Conservation (phyloP, 345 rosid genomes). For the Isatis tinctoria region DNA sequence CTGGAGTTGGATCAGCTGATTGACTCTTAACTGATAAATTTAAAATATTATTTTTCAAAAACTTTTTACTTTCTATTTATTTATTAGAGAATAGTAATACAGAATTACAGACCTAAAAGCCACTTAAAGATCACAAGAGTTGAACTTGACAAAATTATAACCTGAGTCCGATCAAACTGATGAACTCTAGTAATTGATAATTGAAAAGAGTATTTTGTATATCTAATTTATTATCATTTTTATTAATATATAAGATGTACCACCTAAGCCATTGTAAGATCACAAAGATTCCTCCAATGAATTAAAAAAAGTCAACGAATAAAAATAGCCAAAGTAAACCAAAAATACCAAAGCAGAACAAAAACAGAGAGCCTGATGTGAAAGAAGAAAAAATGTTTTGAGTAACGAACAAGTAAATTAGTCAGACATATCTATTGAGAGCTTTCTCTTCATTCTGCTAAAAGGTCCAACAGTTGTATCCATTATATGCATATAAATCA, state of each 20-base stretch:
- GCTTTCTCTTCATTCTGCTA: conserved; percentile 86
- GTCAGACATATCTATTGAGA: conserved; percentile 18
- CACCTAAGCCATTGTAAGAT: not conserved
- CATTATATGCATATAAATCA: conserved; percentile 76
- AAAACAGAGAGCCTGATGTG: not conserved
- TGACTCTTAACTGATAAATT: no score
- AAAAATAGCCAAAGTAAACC: not conserved
- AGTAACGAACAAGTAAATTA: not conserved
- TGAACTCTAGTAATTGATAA: no score
- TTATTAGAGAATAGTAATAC: no score
- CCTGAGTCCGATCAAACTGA: no score
- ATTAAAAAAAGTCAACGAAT: not conserved
- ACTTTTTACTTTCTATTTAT: no score
- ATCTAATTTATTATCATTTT: no score
- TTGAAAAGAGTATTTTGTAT: no score
- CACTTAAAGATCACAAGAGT: no score
- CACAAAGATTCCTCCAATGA: not conserved
- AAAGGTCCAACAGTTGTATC: conserved; percentile 66
- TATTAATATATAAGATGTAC: not conserved
- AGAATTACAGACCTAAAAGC: no score
- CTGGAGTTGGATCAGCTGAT: no score
- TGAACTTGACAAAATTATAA: no score
- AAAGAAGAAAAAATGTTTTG: not conserved
- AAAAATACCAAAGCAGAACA: not conserved
- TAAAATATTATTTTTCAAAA: no score